Percentiles rank a stretch among this genome's conserved stretches.
phyloP scores from a whole-genome alignment of 2,329 filamentous ascomycete genomes.

The Periconia macrospinosa region DNA sequence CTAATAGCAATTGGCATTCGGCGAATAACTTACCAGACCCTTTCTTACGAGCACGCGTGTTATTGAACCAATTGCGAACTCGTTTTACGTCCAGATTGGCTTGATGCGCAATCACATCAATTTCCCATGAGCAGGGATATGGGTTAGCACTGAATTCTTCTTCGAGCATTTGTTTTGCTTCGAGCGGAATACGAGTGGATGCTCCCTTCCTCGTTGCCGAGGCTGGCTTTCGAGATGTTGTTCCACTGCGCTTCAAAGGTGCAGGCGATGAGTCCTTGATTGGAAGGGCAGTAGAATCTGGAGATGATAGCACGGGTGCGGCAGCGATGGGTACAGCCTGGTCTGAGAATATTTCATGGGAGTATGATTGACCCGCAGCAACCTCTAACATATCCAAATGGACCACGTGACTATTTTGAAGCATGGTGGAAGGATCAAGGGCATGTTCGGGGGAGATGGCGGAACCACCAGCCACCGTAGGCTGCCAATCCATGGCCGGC shows the following conservation, averaged over 20 bases:
- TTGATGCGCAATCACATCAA: conserved; percentile 41
- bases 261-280: not conserved
- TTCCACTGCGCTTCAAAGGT: conserved; percentile 2
- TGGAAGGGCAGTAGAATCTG: not conserved
- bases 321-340: not conserved
- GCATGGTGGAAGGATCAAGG: not conserved
- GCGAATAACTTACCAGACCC: conserved; percentile 19
- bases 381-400: not conserved
- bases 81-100: conserved; percentile 39
- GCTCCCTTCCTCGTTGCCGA: conserved; percentile 38
- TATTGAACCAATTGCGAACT: conserved; percentile 42
- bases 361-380: not conserved
- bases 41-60: conserved; percentile 37
- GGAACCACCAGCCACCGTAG: not conserved
- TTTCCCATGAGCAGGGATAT: conserved; percentile 39
- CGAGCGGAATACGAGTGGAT: conserved; percentile 32
- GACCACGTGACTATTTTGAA: not conserved
- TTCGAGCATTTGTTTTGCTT: conserved; percentile 37
- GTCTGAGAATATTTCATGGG: not conserved
- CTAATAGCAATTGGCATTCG: no score
- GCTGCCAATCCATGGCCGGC: conserved; percentile 32
- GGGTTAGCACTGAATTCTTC: conserved; percentile 39
- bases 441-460: not conserved
- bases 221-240: conserved; percentile 28
- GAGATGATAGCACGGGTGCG: not conserved